Evolutionary conservation across 306 rosid genomes (phyloP).

Genomic region (Malus fusca): DNA sequence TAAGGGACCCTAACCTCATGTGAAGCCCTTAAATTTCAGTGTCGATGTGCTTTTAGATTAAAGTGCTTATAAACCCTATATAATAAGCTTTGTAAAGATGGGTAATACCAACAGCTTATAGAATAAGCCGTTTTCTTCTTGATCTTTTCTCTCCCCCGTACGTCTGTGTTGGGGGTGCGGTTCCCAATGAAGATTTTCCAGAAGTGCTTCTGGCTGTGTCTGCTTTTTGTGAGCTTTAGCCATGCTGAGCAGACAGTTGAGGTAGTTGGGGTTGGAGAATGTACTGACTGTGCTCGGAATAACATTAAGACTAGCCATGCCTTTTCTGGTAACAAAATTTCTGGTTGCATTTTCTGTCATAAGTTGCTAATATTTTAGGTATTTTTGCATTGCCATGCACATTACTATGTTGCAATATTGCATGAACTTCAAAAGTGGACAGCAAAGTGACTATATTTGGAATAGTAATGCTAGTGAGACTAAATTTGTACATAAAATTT

Average conservation of each 20-base stretch:
- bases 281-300: slow-evolving; percentile 57
- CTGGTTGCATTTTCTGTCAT: background rate
- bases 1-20: slow-evolving; percentile 44
- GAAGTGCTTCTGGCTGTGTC: slow-evolving; percentile 39
- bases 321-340: slow-evolving; percentile 51
- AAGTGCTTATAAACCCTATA: slow-evolving; percentile 30
- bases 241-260: slow-evolving; percentile 44
- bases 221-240: slow-evolving; percentile 40
- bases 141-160: background rate
- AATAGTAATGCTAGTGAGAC: background rate
- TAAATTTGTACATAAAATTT: background rate
- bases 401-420: background rate
- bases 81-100: slow-evolving; percentile 12
- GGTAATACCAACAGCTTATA: background rate
- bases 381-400: background rate
- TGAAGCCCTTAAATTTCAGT: slow-evolving; percentile 44
- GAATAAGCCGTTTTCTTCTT: background rate
- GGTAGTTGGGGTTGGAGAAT: slow-evolving; percentile 79
- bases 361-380: background rate
- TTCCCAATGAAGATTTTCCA: slow-evolving; percentile 43
- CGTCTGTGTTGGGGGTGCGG: background rate
- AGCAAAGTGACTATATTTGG: background rate
- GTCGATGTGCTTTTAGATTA: slow-evolving; percentile 33
- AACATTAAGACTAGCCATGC: slow-evolving; percentile 55
- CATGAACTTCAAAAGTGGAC: background rate